Evolutionary conservation across 2,329 filamentous ascomycete genomes (phyloP), one percentile per base, ranked within the genome.

Genomic region (Exophiala aquamarina): DNA sequence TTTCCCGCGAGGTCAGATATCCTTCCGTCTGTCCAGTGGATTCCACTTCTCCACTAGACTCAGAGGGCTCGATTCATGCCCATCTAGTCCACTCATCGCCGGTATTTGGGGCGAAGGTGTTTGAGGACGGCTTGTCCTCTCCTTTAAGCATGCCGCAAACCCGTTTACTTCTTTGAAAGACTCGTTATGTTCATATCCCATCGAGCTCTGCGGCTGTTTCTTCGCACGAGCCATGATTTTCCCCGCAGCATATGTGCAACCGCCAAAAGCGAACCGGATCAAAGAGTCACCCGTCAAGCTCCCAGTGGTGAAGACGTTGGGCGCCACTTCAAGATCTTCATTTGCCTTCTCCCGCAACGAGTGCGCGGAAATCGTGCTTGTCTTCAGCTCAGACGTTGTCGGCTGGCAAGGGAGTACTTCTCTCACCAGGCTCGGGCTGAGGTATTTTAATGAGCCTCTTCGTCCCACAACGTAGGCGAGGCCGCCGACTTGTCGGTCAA

Each of bases 211-310:
- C 28, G 11, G 5, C 23, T 32, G 20, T 20, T 41, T 17, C 10
- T 50, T 36, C 54, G 46, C 6, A 13, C 53, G 49, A 3, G 53
- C 53, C 20, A 76, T 68, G 15, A 82, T 71, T 50, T 70, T 74
- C 3, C 78, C 75, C 3, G 78, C 80, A 3, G 75, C 71, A 57
- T 77, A 78, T 6, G 77, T 73, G 54, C 79, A 82, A 4, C 78
- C 75, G 2, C 80, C 79, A 20, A 81, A 77, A 7, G 78, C 77
- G 57, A 81, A 81, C 1, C 79, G 69, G 19, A 83, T 76, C 3
- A 83, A 66, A 2, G 78, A 81, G 59, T 83, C 80, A 3, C 80
- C 80, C 0, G 79, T 79, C 40, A 83, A 58, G 53, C 78, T 82
- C 9, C 80, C 80, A 29, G 77, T 76, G 34, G 79, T 72, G 59